Percentiles rank a stretch among this genome's conserved stretches.
These are phyloP conservation scores for Aaosphaeria arxii DNA, from an alignment of 2,329 filamentous ascomycete genomes.

Conservation along the genomic window DNA sequence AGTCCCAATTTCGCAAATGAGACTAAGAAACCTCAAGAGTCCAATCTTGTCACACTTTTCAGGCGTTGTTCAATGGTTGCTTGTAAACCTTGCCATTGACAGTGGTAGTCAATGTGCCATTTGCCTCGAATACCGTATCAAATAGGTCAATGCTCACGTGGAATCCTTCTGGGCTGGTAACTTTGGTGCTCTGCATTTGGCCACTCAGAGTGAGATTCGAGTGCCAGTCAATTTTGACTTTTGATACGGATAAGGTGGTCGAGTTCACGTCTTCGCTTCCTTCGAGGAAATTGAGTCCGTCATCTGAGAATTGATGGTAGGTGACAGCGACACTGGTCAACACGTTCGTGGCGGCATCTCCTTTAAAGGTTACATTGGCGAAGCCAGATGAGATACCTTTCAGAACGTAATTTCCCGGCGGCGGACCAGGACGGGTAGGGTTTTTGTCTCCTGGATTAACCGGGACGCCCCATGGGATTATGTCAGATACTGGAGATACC, in stretches of 20 bases:
- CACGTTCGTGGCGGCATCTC: neutral
- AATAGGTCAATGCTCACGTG: slow-evolving; percentile 36
- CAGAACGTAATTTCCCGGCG: slow-evolving; percentile 1
- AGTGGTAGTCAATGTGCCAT: slow-evolving; percentile 38
- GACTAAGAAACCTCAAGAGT: too few species aligned
- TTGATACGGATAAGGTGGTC: too few species aligned
- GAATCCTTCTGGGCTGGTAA: slow-evolving; percentile 37
- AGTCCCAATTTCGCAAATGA: too few species aligned
- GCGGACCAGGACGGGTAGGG: neutral
- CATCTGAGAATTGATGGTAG: slow-evolving; percentile 38
- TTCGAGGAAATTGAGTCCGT: slow-evolving; percentile 27
- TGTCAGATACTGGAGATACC: slow-evolving; percentile 21
- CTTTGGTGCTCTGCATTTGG: slow-evolving; percentile 29
- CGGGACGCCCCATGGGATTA: slow-evolving; percentile 32
- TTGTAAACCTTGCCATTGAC: slow-evolving; percentile 34
- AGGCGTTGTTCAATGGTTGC: too few species aligned
- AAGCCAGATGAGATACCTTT: neutral
- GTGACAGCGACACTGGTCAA: slow-evolving; percentile 24
- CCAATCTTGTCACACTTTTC: too few species aligned
- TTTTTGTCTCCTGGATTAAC: slow-evolving; percentile 16
- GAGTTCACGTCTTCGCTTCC: slow-evolving; percentile 35
- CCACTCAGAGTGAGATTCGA: slow-evolving; percentile 38
- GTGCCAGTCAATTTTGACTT: slow-evolving; percentile 27
- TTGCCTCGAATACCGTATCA: slow-evolving; percentile 39
- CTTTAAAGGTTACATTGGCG: slow-evolving; percentile 11